A percentile compares a stretch with the other conserved stretches of the same genome.
phyloP scores from a whole-genome alignment of 2,329 filamentous ascomycete genomes.

The Plenodomus lindquistii region DNA sequence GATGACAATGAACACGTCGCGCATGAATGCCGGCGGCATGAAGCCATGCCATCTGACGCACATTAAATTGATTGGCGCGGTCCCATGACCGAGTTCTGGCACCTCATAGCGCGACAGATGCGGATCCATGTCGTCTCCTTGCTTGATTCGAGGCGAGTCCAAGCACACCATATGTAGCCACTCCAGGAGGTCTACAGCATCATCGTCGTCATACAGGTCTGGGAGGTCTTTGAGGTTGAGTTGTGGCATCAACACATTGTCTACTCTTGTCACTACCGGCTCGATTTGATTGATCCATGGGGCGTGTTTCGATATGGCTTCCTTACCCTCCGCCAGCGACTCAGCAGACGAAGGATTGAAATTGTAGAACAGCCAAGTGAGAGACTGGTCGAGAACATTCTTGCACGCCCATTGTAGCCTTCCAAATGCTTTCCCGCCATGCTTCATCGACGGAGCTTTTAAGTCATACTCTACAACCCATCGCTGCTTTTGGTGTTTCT shows the following conservation, averaged over 20 bases:
- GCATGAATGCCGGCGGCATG: conserved; percentile 42
- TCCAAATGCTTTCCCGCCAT: conserved; percentile 82
- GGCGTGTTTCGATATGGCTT: conserved; percentile 34
- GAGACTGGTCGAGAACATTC: conserved; percentile 69
- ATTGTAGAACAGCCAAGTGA: conserved; percentile 80
- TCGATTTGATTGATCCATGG: conserved; percentile 34
- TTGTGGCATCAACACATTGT: conserved; percentile 33
- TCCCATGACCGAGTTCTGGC: conserved; percentile 48
- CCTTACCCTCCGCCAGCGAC: conserved; percentile 29
- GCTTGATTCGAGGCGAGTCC: conserved; percentile 64
- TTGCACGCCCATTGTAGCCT: conserved; percentile 76
- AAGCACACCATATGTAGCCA: conserved; percentile 73
- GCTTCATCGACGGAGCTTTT: conserved; percentile 72
- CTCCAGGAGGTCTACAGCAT: conserved; percentile 70
- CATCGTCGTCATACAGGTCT: conserved; percentile 60
- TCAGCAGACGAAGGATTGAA: conserved; percentile 38
- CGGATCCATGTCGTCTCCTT: conserved; percentile 64
- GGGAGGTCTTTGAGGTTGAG: conserved; percentile 20
- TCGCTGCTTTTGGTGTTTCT: conserved; percentile 69
- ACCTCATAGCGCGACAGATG: conserved; percentile 70
- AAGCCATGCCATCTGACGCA: conserved; percentile 51
- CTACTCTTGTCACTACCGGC: conserved; percentile 26
- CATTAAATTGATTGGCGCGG: conserved; percentile 31
- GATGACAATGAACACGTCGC: conserved; percentile 30
- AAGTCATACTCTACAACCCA: conserved; percentile 83